These are phyloP conservation scores for Paxillus ammoniavirescens DNA, from an alignment of 768 basidiomycete genomes.

Conservation along the genomic window DNA sequence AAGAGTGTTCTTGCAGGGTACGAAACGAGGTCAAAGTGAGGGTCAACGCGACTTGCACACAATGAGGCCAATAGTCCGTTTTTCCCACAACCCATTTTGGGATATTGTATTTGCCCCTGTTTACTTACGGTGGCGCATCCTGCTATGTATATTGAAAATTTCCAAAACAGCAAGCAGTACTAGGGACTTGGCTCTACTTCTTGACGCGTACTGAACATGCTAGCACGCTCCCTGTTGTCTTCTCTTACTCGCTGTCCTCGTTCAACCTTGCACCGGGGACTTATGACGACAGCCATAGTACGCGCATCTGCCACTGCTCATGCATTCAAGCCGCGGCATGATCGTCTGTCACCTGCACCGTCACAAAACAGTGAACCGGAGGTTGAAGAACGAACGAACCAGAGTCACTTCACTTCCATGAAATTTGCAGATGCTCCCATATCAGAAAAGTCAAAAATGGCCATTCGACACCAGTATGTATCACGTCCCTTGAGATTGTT, in stretches of 20 bases:
- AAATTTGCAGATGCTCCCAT: conserved; percentile 33
- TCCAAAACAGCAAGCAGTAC: too few species aligned
- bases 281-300: conserved; percentile 11
- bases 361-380: conserved; percentile 3
- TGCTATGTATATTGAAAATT: not conserved
- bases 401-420: conserved; percentile 26
- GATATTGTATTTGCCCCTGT: conserved; percentile 17
- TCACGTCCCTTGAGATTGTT: not conserved
- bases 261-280: conserved; percentile 11
- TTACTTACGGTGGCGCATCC: conserved; percentile 16
- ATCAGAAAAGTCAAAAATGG: conserved; percentile 39
- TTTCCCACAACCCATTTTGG: conserved; percentile 21
- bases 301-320: conserved; percentile 8
- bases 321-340: conserved; percentile 9
- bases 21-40: conserved; percentile 17
- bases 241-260: conserved; percentile 21
- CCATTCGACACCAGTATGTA: conserved; percentile 44
- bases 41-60: conserved; percentile 19
- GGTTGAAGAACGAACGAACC: conserved; percentile 17
- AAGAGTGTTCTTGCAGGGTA: conserved; percentile 9
- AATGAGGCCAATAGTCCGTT: conserved; percentile 21
- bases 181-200: too few species aligned
- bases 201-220: not conserved
- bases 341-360: not conserved
- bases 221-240: conserved; percentile 22